These are phyloP conservation scores for Gossypioides kirkii DNA, from an alignment of 345 rosid species.

Conservation along the genomic window DNA sequence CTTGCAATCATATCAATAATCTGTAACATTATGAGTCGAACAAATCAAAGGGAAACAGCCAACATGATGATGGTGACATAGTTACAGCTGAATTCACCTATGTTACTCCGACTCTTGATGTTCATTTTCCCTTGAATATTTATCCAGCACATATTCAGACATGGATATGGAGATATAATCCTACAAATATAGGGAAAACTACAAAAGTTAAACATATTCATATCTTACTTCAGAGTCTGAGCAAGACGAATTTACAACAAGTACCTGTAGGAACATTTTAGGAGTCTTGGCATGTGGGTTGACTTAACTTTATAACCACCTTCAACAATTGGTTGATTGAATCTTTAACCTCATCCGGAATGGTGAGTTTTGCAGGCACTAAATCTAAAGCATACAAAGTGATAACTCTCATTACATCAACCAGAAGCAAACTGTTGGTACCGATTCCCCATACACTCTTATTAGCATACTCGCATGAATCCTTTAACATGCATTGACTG, in stretches of 20 bases:
- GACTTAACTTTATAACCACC: conserved; percentile 51
- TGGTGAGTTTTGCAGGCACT: conserved; percentile 39
- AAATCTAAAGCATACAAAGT: conserved; percentile 48
- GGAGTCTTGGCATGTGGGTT: conserved; percentile 14
- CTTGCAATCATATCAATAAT: background rate
- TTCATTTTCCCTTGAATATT: background rate
- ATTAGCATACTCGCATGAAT: conserved; percentile 58
- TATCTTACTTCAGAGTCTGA: background rate
- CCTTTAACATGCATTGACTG: conserved; percentile 45
- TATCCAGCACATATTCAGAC: background rate
- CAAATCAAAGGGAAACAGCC: background rate
- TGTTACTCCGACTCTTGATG: background rate
- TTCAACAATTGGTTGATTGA: conserved; percentile 44
- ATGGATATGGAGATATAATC: background rate
- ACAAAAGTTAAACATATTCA: background rate
- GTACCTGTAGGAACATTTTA: background rate
- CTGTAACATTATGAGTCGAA: background rate
- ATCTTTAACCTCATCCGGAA: conserved; percentile 52
- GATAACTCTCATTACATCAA: conserved; percentile 56
- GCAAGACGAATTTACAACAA: background rate
- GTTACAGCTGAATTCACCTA: background rate
- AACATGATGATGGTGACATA: background rate
- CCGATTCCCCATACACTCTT: conserved; percentile 44
- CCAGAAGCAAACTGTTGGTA: conserved; percentile 39
- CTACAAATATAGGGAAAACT: background rate